Evolutionary conservation across 345 rosid species (phyloP).

Genomic region (Heritiera littoralis): DNA sequence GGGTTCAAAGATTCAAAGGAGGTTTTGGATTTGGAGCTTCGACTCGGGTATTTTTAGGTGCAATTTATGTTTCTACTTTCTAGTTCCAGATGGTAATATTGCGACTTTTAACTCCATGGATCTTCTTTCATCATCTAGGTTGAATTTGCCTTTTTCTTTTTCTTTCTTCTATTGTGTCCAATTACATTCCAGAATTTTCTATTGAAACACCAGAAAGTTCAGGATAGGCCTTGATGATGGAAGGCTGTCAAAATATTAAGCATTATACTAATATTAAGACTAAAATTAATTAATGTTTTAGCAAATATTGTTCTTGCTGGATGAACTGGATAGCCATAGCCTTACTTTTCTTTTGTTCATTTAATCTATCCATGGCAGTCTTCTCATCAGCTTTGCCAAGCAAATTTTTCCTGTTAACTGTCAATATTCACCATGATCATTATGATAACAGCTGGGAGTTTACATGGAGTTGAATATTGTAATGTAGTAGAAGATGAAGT

Average conservation of each 20-base stretch:
- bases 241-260: not conserved
- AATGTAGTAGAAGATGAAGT: not conserved
- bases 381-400: not conserved
- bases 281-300: not conserved
- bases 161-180: not conserved
- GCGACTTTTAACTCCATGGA: not conserved
- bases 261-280: not conserved
- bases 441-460: not conserved
- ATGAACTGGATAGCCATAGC: not conserved
- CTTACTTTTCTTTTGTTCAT: not conserved
- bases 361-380: not conserved
- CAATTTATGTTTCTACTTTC: not conserved
- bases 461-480: not conserved
- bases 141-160: not conserved
- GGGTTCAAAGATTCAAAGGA: constrained; percentile 51
- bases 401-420: not conserved
- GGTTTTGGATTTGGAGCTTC: constrained; percentile 87
- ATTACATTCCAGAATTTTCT: not conserved
- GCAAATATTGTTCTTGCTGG: not conserved
- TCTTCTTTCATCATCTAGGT: not conserved
- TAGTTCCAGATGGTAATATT: not conserved
- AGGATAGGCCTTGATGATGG: not conserved
- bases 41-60: constrained; percentile 62
- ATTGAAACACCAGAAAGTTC: not conserved
- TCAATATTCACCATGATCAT: not conserved